Base-by-base conservation (phyloP, 495 filamentous ascomycete species). In the Darksidea phi region DNA sequence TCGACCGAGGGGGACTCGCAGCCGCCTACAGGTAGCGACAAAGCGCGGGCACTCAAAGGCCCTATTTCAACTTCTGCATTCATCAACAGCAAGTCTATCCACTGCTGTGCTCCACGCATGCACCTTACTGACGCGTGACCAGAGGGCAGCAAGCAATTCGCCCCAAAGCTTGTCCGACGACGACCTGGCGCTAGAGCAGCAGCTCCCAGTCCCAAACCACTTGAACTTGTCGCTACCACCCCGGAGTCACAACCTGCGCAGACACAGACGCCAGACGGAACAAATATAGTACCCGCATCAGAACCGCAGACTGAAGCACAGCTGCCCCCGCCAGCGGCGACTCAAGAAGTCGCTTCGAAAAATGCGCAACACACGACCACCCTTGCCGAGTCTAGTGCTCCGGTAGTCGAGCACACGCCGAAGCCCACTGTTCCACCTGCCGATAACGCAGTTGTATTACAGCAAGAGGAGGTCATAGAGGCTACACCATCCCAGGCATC, bases 241-340 rank as follows among this genome's bases (percentile, higher is more conserved):
- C 4, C 28, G 4, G 28, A 32, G 10, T 32, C 28, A 10, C 28
- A 32, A 32, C 28, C 28, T 10, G 28, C 28, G 28, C 28, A 3
- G 36, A 21, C 24, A 49, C 59, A 43, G 38, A 54, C 1, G 26
- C 52, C 28, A 2, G 28, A 47, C 2, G 6, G 6, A 21, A 15
- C 43, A 2, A 3, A 50, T 7, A 36, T n/a, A 1, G 18, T 37
- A 38, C 48, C 56, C 46, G 45, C 18, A 20, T 25, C 21, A 45
- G 5, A 63, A 23, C 26, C 48, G 0, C 52, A 45, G 42, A 25
- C 51, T 51, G 53, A 37, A 26, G 18, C 54, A 15, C 46, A 61
- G 51, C 49, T 61, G 5, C 58, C 65, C 57, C 28, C 52, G 38
- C 38, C 55, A 5, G 41, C 17, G 5, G 34, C 55, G 2, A 61